Evolutionary conservation across 2,329 filamentous ascomycete species (phyloP).

Genomic region (Hirsutella rhossiliensis): DNA sequence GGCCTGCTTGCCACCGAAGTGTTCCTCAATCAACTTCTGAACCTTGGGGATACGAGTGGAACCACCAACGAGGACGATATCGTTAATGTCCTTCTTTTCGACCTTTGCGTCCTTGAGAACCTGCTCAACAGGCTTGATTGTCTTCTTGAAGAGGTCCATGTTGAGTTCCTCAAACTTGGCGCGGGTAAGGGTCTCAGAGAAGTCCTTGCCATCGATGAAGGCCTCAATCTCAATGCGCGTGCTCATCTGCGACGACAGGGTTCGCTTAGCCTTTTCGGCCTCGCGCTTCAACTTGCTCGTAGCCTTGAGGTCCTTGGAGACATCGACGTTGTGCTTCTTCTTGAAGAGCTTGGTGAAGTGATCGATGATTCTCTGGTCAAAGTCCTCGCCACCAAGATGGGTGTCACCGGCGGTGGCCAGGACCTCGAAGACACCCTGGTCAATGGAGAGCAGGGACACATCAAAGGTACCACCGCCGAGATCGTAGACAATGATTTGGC

Average conservation of each 20-base stretch:
- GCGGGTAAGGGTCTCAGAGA: constrained; percentile 94
- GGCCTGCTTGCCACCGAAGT: constrained; percentile 89
- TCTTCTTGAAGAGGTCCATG: constrained; percentile 99
- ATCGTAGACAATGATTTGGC: constrained; percentile 88
- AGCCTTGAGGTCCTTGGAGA: constrained; percentile 89
- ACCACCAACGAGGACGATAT: constrained; percentile 96
- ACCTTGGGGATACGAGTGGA: constrained; percentile 99
- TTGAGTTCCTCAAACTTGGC: constrained; percentile 99
- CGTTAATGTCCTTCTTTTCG: constrained; percentile 88
- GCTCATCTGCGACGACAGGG: constrained; percentile 87
- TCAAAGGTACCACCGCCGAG: constrained; percentile 91
- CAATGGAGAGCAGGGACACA: constrained; percentile 85
- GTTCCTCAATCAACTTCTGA: constrained; percentile 87
- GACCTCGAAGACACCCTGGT: constrained; percentile 89
- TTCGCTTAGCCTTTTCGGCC: constrained; percentile 98
- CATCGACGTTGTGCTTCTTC: constrained; percentile 90
- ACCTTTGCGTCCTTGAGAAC: constrained; percentile 97
- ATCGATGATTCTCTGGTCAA: constrained; percentile 95
- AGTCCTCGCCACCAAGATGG: constrained; percentile 96
- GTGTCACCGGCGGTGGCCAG: constrained; percentile 92
- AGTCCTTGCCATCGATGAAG: constrained; percentile 93
- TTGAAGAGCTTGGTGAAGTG: constrained; percentile 96
- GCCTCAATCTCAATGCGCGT: constrained; percentile 93
- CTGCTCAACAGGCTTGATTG: constrained; percentile 95
- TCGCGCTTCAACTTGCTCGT: constrained; percentile 99